phyloP scores from a whole-genome alignment of 441 rosid genomes.

The Capsella rubella region DNA sequence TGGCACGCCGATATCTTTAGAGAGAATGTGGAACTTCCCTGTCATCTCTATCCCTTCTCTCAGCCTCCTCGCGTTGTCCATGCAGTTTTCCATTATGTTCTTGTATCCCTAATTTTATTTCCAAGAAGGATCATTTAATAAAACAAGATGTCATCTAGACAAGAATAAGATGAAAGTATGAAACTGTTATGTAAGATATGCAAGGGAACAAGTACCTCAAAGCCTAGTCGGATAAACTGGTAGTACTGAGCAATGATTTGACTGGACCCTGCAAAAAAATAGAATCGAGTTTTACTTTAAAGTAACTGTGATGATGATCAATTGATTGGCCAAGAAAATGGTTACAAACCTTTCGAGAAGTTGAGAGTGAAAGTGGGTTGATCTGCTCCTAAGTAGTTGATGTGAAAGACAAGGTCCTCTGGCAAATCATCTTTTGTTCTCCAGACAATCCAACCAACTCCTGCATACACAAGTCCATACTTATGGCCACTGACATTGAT shows the following conservation, averaged over 20 bases:
- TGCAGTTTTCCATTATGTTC: constrained; percentile 67
- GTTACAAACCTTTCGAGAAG: constrained; percentile 60
- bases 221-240: constrained; percentile 81
- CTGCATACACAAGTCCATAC: constrained; percentile 83
- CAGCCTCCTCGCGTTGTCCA: constrained; percentile 54
- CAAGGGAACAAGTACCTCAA: constrained; percentile 54
- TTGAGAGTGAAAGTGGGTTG: constrained; percentile 90
- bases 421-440: constrained; percentile 81
- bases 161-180: constrained; percentile 2
- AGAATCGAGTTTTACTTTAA: neutral
- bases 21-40: constrained; percentile 61
- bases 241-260: constrained; percentile 87
- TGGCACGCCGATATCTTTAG: constrained; percentile 74
- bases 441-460: constrained; percentile 84
- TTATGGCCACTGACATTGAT: constrained; percentile 84
- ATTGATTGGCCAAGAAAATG: neutral
- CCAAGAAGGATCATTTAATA: constrained; percentile 3
- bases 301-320: constrained; percentile 1
- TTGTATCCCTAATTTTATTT: constrained; percentile 61
- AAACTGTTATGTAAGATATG: neutral
- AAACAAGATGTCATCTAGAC: neutral
- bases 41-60: constrained; percentile 64
- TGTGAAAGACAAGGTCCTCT: constrained; percentile 81
- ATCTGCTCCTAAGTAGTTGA: constrained; percentile 87
- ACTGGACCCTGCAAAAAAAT: constrained; percentile 61